Base-by-base conservation (phyloP, 176 grass and related monocot genomes). In the Musa troglodytarum region DNA sequence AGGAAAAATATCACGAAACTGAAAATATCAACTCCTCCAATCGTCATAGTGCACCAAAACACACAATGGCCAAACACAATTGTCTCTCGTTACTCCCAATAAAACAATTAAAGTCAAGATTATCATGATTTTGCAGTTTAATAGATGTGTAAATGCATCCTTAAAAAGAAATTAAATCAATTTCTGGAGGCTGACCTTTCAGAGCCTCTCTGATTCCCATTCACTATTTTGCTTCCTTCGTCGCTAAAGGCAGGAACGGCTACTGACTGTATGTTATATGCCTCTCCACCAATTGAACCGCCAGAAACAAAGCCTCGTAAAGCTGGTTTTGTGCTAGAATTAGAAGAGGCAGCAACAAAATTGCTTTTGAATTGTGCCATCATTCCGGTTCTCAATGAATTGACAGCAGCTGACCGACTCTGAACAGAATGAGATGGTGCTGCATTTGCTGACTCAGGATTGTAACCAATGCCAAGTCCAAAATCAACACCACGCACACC, bases 401-500 rank as follows among this genome's bases (percentile, higher is more conserved):
- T 97, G 54, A 86, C 77, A 64, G 77, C 76, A 52, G 86, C 64
- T 76, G 90, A 85, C 84, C 90, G 71, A 69, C 56, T 91, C 69
- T 82, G 82, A 74, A 77, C 52, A 57, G 88, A 75, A 80, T 91
- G 86, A 51, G 90, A 78, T 64, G 77, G 12, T 11, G 43, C 58
- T 73, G 72, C 64, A 68, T 75, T 87, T 52, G 95, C 76, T 49
- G 56, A 72, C 75, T 89, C 95, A 66, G 92, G 20, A 74, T 57
- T 87, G 57, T 93, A 98, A 55, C 95, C 95, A 62, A 98, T 98
- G 53, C 95, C 95, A 16, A 91, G 90, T 29, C 95, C 95, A 69
- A 86, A 98, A 85, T 98, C 90, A 89, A 98, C 95, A 77, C 95
- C 95, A 63, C 95, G 90, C 22, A 98, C 91, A 69, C 95, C 95